phyloP scores from a whole-genome alignment of 2,329 filamentous ascomycete species.

The Diaporthe nobilis region DNA sequence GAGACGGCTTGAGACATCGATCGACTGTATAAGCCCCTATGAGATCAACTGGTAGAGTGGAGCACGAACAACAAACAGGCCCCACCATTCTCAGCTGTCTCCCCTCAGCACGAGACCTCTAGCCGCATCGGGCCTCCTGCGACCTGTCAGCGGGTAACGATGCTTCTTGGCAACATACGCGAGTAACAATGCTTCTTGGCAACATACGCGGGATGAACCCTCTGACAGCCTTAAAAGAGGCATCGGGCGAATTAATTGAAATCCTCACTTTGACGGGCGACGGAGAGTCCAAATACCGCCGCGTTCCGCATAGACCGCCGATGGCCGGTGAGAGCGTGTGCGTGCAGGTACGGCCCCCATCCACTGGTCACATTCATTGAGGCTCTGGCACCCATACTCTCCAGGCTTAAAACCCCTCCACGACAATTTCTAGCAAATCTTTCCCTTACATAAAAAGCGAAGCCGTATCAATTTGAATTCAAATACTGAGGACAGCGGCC shows the following conservation, averaged over 20 bases:
- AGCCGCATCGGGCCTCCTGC: background rate
- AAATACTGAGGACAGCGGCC: background rate
- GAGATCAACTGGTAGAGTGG: constrained; percentile 11
- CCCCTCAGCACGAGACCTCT: constrained; percentile 8
- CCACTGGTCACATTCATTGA: no score
- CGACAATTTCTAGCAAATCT: background rate
- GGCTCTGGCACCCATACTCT: no score
- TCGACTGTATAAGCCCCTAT: background rate
- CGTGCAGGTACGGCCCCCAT: no score
- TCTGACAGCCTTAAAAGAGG: background rate
- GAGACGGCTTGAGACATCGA: constrained; percentile 15
- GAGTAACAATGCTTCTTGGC: constrained; percentile 1
- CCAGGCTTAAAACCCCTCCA: background rate
- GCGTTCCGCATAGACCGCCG: no score
- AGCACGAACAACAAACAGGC: constrained; percentile 1
- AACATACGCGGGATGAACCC: background rate
- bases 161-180: constrained; percentile 6
- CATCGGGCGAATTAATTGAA: no score
- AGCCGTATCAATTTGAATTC: background rate
- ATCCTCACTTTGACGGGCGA: no score
- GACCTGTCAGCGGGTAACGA: background rate
- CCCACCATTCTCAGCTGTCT: background rate
- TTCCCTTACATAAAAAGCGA: background rate
- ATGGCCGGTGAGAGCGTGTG: no score
- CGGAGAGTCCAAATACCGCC: no score